Percentiles rank a stretch among this genome's conserved stretches.
Evolutionary conservation across 345 rosid species (phyloP).

Genomic region (Linum trigynum): DNA sequence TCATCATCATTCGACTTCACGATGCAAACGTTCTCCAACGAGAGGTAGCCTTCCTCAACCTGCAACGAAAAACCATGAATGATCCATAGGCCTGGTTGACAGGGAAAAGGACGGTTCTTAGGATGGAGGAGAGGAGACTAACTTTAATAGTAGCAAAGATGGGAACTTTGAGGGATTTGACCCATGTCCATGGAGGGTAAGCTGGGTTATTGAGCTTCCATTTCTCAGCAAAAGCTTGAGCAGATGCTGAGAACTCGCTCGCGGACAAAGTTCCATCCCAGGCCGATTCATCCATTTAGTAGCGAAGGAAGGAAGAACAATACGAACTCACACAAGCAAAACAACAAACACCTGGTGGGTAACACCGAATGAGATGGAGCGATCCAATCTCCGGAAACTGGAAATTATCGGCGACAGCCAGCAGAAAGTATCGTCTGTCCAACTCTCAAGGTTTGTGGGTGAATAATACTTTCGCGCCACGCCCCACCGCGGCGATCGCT

Average conservation of each 20-base stretch:
- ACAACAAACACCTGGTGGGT: too few species aligned
- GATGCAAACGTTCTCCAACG: neutral
- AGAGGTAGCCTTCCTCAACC: neutral
- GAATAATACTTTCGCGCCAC: too few species aligned
- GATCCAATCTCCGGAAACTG: too few species aligned
- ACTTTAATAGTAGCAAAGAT: slow-evolving; percentile 31
- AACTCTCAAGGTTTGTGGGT: too few species aligned
- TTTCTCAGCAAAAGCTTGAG: slow-evolving; percentile 36
- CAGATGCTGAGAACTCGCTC: slow-evolving; percentile 38
- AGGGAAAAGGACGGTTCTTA: too few species aligned
- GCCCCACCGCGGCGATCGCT: too few species aligned
- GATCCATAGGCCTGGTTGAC: too few species aligned
- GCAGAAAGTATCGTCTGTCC: too few species aligned
- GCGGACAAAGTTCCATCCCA: slow-evolving; percentile 54
- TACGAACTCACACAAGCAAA: too few species aligned
- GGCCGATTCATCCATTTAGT: slow-evolving; percentile 24
- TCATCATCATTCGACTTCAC: neutral
- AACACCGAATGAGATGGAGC: too few species aligned
- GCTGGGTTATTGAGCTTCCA: slow-evolving; percentile 39
- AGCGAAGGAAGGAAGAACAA: too few species aligned
- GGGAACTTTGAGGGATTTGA: slow-evolving; percentile 33
- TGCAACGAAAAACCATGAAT: neutral
- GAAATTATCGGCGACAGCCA: too few species aligned
- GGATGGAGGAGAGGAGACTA: neutral
- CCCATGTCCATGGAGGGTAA: slow-evolving; percentile 57